phyloP scores from a whole-genome alignment of 1,139 yeast genomes.

The Magnusiomyces sp. region DNA sequence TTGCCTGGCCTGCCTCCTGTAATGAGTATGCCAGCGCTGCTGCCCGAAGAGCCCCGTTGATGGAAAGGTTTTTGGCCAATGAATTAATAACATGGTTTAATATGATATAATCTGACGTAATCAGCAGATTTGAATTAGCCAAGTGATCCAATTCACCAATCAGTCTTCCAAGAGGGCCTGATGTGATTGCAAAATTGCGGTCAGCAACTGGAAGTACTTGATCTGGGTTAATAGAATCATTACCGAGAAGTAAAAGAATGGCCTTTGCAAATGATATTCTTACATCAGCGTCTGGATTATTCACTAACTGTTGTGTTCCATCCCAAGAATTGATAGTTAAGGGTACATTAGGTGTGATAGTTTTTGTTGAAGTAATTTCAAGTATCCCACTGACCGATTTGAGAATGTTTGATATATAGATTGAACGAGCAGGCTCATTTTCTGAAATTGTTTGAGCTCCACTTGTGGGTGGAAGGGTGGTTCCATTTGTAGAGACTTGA shows the following conservation, averaged over 20 bases:
- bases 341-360: not conserved
- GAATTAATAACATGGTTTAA: not conserved
- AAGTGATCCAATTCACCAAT: slow-evolving; percentile 17
- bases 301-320: slow-evolving; percentile 28
- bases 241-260: slow-evolving; percentile 21
- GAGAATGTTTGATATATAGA: slow-evolving; percentile 1
- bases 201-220: not conserved
- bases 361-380: not conserved
- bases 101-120: slow-evolving; percentile 1
- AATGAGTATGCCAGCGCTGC: slow-evolving; percentile 7
- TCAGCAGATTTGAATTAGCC: slow-evolving; percentile 3
- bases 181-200: slow-evolving; percentile 16
- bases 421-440: not conserved
- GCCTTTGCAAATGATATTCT: slow-evolving; percentile 23
- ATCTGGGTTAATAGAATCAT: slow-evolving; percentile 9
- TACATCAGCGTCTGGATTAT: slow-evolving; percentile 22
- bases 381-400: not conserved
- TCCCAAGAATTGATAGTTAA: slow-evolving; percentile 27
- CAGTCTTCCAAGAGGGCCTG: slow-evolving; percentile 20
- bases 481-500: not conserved
- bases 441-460: not conserved
- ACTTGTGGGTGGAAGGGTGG: not conserved
- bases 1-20: slow-evolving; percentile 6
- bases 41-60: slow-evolving; percentile 10
- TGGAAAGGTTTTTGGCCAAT: not conserved